These are phyloP conservation scores for Pouteria campechiana DNA, from an alignment of 179 eudicot genomes.

Conservation along the genomic window DNA sequence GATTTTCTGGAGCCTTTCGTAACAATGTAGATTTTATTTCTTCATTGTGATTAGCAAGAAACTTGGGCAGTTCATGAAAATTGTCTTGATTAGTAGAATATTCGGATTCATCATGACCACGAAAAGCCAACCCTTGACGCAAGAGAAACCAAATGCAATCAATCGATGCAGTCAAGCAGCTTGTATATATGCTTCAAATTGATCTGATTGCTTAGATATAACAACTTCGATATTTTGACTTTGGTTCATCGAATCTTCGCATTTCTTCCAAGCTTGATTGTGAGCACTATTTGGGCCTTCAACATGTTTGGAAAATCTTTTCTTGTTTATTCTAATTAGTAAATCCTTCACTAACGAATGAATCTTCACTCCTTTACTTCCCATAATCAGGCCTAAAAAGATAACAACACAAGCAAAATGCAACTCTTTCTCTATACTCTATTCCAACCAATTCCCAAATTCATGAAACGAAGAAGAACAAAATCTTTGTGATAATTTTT, in stretches of 20 bases:
- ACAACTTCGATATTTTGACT: neutral
- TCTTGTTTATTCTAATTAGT: neutral
- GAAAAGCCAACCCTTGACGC: neutral
- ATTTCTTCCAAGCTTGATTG: neutral
- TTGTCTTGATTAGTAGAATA: neutral
- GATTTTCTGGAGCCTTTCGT: neutral
- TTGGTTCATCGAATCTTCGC: conserved; percentile 5
- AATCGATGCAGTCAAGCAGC: conserved; percentile 3
- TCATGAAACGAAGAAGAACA: neutral
- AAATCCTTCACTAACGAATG: neutral
- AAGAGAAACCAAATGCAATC: conserved; percentile 2
- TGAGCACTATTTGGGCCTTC: neutral
- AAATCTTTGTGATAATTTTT: neutral
- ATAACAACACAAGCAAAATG: neutral
- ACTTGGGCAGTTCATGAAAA: neutral
- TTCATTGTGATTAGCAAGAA: neutral
- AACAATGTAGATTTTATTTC: neutral
- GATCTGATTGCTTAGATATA: neutral
- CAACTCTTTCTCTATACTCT: neutral
- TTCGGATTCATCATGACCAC: conserved; percentile 4
- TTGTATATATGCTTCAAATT: conserved; percentile 1
- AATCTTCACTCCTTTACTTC: neutral
- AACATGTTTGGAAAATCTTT: neutral
- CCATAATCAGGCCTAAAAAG: neutral
- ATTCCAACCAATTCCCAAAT: neutral